Percentiles rank a stretch among this genome's conserved stretches.
phyloP scores from a whole-genome alignment of 306 rosid genomes.

The Cucurbita pepo region DNA sequence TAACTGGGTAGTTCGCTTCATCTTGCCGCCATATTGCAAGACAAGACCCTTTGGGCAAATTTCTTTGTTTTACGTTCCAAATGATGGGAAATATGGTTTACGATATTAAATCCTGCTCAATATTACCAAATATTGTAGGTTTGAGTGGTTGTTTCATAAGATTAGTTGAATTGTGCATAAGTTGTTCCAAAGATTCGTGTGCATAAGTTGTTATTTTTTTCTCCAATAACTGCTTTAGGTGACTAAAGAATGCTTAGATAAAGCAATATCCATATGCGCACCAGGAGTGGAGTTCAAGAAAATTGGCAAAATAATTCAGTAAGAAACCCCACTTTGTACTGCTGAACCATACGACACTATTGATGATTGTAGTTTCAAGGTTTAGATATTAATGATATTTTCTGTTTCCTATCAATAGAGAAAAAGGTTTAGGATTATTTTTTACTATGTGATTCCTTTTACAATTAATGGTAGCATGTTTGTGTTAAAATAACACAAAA shows the following conservation, averaged over 20 bases:
- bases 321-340: slow-evolving; percentile 17
- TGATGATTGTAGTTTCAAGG: neutral
- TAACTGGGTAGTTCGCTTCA: neutral
- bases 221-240: slow-evolving; percentile 25
- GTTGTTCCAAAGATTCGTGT: too few relatives aligned
- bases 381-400: neutral
- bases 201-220: neutral
- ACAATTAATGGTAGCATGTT: neutral
- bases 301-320: slow-evolving; percentile 87
- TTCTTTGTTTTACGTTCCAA: neutral
- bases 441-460: neutral
- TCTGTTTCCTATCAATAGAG: neutral
- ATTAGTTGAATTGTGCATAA: too few relatives aligned
- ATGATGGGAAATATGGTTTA: neutral
- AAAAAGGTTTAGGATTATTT: neutral
- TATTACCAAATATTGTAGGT: too few relatives aligned
- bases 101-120: too few relatives aligned
- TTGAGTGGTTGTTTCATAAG: too few relatives aligned
- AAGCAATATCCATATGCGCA: slow-evolving; percentile 86
- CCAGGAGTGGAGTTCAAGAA: slow-evolving; percentile 72
- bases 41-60: neutral
- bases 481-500: neutral
- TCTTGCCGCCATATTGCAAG: neutral
- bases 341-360: neutral
- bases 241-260: slow-evolving; percentile 66